Percentiles rank a stretch among this genome's conserved stretches.
Evolutionary conservation across 2,329 filamentous ascomycete species (phyloP).

Genomic region (Nemania sp.): DNA sequence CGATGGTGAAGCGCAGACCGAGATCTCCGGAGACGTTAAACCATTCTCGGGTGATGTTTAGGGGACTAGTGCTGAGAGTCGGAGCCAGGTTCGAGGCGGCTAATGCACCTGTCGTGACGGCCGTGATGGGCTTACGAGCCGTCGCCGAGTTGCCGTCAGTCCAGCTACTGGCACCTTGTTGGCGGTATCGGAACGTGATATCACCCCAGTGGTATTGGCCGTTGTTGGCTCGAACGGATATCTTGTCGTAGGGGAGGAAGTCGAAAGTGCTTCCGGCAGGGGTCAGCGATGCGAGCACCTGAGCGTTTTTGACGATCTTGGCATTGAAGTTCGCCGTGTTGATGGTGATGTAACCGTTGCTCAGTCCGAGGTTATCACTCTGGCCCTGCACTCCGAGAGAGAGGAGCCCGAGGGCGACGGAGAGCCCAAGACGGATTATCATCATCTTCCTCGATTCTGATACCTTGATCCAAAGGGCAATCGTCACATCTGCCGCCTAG

Average conservation of each 20-base stretch:
- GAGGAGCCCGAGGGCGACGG: conserved; percentile 26
- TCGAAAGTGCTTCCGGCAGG: conserved; percentile 51
- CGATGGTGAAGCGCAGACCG: conserved; percentile 55
- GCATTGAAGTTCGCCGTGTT: conserved; percentile 49
- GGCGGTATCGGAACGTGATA: conserved; percentile 59
- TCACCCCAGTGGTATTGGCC: conserved; percentile 64
- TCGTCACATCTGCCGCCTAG: neutral
- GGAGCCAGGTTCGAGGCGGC: conserved; percentile 48
- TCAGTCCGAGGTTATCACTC: conserved; percentile 45
- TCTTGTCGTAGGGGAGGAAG: conserved; percentile 58
- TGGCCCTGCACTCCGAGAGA: conserved; percentile 27
- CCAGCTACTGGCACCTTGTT: conserved; percentile 47
- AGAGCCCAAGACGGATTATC: conserved; percentile 11
- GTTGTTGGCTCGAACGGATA: conserved; percentile 52
- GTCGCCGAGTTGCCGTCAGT: conserved; percentile 51
- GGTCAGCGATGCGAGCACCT: conserved; percentile 54
- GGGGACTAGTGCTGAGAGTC: conserved; percentile 46
- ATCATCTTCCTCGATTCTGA: conserved; percentile 19
- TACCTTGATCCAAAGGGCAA: neutral
- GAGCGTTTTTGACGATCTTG: conserved; percentile 49
- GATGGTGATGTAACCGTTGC: conserved; percentile 47
- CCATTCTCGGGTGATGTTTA: conserved; percentile 59
- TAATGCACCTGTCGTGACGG: conserved; percentile 38
- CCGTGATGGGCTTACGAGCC: conserved; percentile 44
- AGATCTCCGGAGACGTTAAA: conserved; percentile 53